These are phyloP conservation scores for Medicago ruthenica DNA, from an alignment of 306 rosid genomes.

Conservation along the genomic window DNA sequence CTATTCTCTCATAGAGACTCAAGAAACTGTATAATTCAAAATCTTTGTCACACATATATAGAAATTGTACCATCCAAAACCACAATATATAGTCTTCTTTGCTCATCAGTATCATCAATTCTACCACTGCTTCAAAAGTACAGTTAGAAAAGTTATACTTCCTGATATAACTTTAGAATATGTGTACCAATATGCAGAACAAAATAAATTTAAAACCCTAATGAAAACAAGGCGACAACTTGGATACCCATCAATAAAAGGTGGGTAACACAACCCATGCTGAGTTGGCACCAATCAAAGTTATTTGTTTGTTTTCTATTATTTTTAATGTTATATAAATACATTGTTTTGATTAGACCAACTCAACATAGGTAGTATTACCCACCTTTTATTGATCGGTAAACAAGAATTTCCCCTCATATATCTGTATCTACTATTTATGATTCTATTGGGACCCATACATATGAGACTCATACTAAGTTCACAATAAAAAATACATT, in stretches of 20 bases:
- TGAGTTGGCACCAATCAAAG: too few relatives aligned
- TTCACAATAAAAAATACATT: slow-evolving; percentile 39
- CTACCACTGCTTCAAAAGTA: slow-evolving; percentile 35
- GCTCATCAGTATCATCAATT: slow-evolving; percentile 33
- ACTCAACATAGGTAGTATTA: too few relatives aligned
- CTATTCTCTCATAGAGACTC: slow-evolving; percentile 8
- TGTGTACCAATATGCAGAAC: slow-evolving; percentile 43
- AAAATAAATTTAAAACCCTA: slow-evolving; percentile 61
- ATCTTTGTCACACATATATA: slow-evolving; percentile 36
- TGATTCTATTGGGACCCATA: slow-evolving; percentile 37
- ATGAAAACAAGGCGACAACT: slow-evolving; percentile 32
- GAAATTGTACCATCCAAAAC: slow-evolving; percentile 27
- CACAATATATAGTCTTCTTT: slow-evolving; percentile 25
- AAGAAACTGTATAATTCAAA: slow-evolving; percentile 19
- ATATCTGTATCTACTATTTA: too few relatives aligned
- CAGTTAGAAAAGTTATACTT: slow-evolving; percentile 44
- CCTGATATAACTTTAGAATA: slow-evolving; percentile 46
- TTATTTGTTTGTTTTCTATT: too few relatives aligned
- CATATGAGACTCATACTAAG: slow-evolving; percentile 12
- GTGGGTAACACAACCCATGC: too few relatives aligned
- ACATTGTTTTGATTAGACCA: too few relatives aligned
- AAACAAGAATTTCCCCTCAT: too few relatives aligned
- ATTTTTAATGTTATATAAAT: too few relatives aligned
- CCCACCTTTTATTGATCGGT: too few relatives aligned
- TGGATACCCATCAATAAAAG: too few relatives aligned